phyloP scores from a whole-genome alignment of 2,329 filamentous ascomycete genomes.

The Calcarisporium arbuscula region DNA sequence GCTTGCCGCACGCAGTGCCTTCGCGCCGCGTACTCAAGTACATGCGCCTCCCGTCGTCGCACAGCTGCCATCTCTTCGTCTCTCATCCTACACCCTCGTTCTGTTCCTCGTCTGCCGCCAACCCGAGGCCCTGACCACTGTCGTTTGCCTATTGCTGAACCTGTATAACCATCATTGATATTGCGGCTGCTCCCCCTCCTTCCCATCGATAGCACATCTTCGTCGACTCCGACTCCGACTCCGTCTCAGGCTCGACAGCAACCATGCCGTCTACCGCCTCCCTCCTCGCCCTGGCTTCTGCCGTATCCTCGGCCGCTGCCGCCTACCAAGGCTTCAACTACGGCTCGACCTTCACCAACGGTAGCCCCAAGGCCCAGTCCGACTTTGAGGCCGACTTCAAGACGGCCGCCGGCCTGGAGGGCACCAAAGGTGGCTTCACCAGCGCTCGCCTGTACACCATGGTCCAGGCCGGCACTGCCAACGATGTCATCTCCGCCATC shows the following conservation, averaged over 20 bases:
- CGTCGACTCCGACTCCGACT: too few species aligned
- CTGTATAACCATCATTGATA: too few species aligned
- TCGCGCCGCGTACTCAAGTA: too few species aligned
- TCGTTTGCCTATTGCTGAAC: too few species aligned
- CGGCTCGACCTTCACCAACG: conserved; percentile 54
- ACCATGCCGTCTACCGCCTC: conserved; percentile 25
- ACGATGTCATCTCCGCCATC: conserved; percentile 64
- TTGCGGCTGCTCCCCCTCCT: too few species aligned
- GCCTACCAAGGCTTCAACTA: conserved; percentile 67
- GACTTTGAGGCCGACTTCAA: conserved; percentile 69
- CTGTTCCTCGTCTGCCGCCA: too few species aligned
- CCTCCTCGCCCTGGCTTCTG: conserved; percentile 28
- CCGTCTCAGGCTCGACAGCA: conserved; percentile 1
- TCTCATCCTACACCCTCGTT: too few species aligned
- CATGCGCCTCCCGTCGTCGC: too few species aligned
- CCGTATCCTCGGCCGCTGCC: conserved; percentile 27
- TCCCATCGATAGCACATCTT: too few species aligned
- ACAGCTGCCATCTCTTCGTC: too few species aligned
- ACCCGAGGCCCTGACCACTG: too few species aligned
- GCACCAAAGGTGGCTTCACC: conserved; percentile 56
- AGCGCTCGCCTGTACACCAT: conserved; percentile 71
- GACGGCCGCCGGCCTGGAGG: conserved; percentile 55
- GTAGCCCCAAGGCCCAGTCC: conserved; percentile 50
- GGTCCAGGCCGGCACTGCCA: conserved; percentile 61
- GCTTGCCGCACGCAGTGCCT: too few species aligned